Evolutionary conservation across 2,329 filamentous ascomycete species (phyloP).

Genomic region (Aspergillus clavatus): DNA sequence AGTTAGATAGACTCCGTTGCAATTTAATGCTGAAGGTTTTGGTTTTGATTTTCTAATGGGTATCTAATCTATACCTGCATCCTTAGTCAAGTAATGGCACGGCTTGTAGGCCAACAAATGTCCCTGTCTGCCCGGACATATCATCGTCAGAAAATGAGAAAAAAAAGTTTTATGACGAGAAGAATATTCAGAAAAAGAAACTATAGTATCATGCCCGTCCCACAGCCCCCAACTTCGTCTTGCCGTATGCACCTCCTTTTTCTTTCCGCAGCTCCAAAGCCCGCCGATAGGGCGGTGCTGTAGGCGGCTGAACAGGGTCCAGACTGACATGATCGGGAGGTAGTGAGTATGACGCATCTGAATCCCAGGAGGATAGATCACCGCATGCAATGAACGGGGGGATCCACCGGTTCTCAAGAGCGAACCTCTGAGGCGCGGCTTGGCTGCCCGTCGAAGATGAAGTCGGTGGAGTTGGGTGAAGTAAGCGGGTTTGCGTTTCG

Average conservation of each 20-base stretch:
- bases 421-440: constrained; percentile 20
- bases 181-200: too few species aligned
- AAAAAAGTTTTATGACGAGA: constrained; percentile 1
- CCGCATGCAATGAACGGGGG: constrained; percentile 96
- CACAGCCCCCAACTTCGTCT: constrained; percentile 50
- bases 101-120: not conserved
- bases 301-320: constrained; percentile 90
- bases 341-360: constrained; percentile 87
- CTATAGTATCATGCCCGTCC: constrained; percentile 19
- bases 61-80: constrained; percentile 11
- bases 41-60: constrained; percentile 11
- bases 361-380: constrained; percentile 89
- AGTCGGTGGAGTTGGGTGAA: constrained; percentile 20
- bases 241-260: constrained; percentile 71
- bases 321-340: constrained; percentile 81
- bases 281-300: constrained; percentile 88
- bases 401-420: constrained; percentile 66
- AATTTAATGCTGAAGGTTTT: not conserved
- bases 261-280: constrained; percentile 78
- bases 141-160: not conserved
- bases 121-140: not conserved
- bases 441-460: constrained; percentile 15
- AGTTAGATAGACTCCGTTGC: not conserved
- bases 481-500: constrained; percentile 33
- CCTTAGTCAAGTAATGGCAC: not conserved